Conservation (phyloP, 1,284 basidiomycete genomes). For the Sporisorium reilianum region DNA sequence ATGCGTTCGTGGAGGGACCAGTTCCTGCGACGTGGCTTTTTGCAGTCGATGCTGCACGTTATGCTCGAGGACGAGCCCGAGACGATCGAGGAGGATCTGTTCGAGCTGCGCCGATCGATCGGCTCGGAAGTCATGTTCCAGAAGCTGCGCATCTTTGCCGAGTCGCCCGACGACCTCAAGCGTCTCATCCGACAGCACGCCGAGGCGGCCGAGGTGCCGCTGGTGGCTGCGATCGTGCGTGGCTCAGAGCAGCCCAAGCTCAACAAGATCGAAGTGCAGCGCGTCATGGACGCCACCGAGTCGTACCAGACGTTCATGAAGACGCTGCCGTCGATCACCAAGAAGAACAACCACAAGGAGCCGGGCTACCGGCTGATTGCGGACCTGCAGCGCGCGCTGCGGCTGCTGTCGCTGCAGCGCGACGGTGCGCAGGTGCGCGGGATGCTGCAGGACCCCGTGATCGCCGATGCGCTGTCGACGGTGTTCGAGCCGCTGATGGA, state of each 20-base stretch:
- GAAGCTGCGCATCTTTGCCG: constrained; percentile 63
- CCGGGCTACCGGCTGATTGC: constrained; percentile 58
- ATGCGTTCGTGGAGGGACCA: constrained; percentile 59
- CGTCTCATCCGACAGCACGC: constrained; percentile 65
- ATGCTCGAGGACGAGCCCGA: constrained; percentile 63
- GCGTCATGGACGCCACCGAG: constrained; percentile 61
- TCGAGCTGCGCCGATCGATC: constrained; percentile 53
- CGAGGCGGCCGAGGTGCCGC: constrained; percentile 58
- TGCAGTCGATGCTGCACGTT: constrained; percentile 59
- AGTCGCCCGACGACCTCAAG: constrained; percentile 63
- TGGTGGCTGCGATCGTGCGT: constrained; percentile 66
- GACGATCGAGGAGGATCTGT: constrained; percentile 60
- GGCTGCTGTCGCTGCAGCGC: constrained; percentile 61
- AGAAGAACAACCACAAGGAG: constrained; percentile 59
- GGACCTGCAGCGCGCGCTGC: constrained; percentile 60
- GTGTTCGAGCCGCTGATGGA: constrained; percentile 63
- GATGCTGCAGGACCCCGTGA: constrained; percentile 59
- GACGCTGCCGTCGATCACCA: constrained; percentile 49
- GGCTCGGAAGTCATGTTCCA: constrained; percentile 61
- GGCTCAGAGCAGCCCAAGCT: constrained; percentile 65
- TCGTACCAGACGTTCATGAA: constrained; percentile 59
- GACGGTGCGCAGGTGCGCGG: constrained; percentile 65
- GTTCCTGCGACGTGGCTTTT: constrained; percentile 56
- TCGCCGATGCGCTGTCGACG: constrained; percentile 51
- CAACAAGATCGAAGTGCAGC: constrained; percentile 62